Base-by-base conservation (phyloP, 2,329 filamentous ascomycete genomes). In the Conoideocrella luteorostrata region DNA sequence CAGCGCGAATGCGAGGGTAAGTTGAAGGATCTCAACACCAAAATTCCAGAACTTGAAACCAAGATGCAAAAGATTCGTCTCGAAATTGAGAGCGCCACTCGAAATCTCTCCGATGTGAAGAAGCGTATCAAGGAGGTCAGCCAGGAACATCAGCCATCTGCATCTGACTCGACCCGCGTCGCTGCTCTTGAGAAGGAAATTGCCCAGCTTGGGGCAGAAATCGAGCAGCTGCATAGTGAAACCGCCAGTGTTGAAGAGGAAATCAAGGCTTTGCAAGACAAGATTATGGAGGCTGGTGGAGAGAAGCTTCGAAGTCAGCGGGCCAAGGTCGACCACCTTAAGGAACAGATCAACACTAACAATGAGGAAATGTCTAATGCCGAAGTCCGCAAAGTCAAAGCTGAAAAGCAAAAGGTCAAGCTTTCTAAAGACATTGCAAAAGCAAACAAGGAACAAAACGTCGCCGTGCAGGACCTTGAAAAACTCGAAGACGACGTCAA, bases 261-360 rank as follows among this genome's bases (percentile, higher is more conserved):
- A 64, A 97, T 98, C 66, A 91, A 95, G 66, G 76, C 76, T 17
- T 73, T 98, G 1, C 91, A 98, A 61, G 84, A 93, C 74, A 95
- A 90, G 72, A 98, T 98, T 58, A 97, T 98, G 93, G 85, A 96
- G 64, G 84, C 95, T 50, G 93, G 93, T 58, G 93, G 93, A 65
- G 89, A 97, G 57, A 89, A 88, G 66, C 80, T 98, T 15, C 84
- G 93, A 44, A 79, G 84, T 15, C 91, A 98, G 61, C 90, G 93
- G 55, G 82, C 88, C 48, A 94, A 86, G 70, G 89, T 98, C 26
- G 91, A 97, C 60, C 78, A 82, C 6, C 71, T 94, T 50, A 95
- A 94, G 61, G 86, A 89, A 56, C 84, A 95, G 60, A 89, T 97
- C 44, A 73, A 84, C 38, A 79, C 82, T 11, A 75, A 94, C 47